Base-by-base conservation (phyloP, 2,329 filamentous ascomycete genomes). In the Purpureocillium takamizusanense region DNA sequence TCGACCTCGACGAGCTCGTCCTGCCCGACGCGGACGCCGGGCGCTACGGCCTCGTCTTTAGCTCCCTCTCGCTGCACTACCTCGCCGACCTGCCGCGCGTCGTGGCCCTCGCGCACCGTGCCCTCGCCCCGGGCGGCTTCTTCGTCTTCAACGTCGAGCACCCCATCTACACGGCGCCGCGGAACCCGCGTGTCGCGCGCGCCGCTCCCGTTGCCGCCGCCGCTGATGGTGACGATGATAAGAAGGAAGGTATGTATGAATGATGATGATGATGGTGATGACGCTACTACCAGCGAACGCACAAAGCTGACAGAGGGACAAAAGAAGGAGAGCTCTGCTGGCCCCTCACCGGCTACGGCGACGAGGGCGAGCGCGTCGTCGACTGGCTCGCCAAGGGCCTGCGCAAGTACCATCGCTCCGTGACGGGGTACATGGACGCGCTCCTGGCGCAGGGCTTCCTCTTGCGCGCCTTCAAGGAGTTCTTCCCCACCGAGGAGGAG, bases 91-190 rank as follows among this genome's bases (percentile, higher is more conserved):
- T 67, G 7, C 39, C 39, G 6, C 37, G 44, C 15, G 47, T 68
- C 9, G 48, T 65, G 15, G 35, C 35, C 3, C 46, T 60, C 41
- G 51, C 66, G 9, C 48, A 54, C 28, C 36, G 46, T 13, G 48
- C 52, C 18, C 50, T 68, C 21, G 52, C 51, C 33, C 54, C 58
- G 4, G 56, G 56, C 6, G 61, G 61, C 3, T 43, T 45, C 7
- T 50, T 67, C 17, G 61, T 69, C 8, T 70, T 69, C 46, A 65
- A 65, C 0, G 57, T 69, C 31, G 67, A 71, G 46, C 68, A 72
- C 41, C 67, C 68, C 1, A 59, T 70, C 35, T 61, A 55, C 42
- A 67, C 65, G n/a, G 61, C 65, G 6, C 65, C 65, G 31, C 53
- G 48, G 7, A 53, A 51, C 17, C 54, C 54, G 8, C 44, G 44